Conservation (phyloP, 768 basidiomycete species). For the Lactifluus piperatus region DNA sequence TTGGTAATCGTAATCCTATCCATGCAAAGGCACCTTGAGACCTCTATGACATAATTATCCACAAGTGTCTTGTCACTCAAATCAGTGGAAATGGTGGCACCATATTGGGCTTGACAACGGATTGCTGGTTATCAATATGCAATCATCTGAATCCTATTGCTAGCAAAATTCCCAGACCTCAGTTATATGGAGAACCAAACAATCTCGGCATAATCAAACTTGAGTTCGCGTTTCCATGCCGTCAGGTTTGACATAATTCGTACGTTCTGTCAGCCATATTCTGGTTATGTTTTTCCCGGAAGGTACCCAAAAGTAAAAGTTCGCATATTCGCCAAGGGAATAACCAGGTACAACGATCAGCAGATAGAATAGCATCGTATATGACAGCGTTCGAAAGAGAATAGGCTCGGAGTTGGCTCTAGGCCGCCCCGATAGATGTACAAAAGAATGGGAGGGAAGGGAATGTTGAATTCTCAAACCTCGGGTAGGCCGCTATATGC, state of each 20-base stretch:
- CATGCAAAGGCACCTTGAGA: too few relatives aligned
- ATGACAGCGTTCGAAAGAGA: background rate
- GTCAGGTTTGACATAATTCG: background rate
- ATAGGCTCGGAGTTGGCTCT: background rate
- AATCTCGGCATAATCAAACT: too few relatives aligned
- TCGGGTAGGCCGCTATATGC: conserved; percentile 16
- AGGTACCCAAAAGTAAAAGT: background rate
- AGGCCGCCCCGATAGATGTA: background rate
- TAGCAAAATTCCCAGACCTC: too few relatives aligned
- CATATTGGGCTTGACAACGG: too few relatives aligned
- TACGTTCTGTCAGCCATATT: background rate
- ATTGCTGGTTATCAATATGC: too few relatives aligned
- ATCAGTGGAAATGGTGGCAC: too few relatives aligned
- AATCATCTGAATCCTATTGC: too few relatives aligned
- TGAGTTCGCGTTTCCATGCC: too few relatives aligned
- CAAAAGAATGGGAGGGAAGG: background rate
- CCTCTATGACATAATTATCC: too few relatives aligned
- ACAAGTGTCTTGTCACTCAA: too few relatives aligned
- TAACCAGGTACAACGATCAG: background rate
- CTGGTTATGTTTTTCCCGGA: background rate
- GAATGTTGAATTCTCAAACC: background rate
- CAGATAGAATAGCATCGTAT: background rate
- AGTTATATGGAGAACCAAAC: too few relatives aligned
- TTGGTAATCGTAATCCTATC: too few relatives aligned
- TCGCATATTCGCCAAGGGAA: background rate